Percentiles rank a stretch among this genome's conserved stretches.
Conservation (phyloP, 495 filamentous ascomycete genomes). For the Polyplosphaeria fusca region DNA sequence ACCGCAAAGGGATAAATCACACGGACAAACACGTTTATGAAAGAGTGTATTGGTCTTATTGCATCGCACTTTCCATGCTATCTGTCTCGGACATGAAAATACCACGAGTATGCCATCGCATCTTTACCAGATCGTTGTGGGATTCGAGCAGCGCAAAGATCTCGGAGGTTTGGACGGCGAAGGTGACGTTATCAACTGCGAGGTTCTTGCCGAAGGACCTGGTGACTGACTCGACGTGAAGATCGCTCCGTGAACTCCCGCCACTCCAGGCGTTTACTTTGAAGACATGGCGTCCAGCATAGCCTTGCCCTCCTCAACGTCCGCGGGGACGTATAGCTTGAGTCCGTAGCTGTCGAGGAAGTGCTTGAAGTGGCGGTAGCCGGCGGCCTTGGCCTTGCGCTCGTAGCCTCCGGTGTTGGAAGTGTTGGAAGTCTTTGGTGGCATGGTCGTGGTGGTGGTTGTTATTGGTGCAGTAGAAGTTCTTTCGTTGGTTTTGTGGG, state of each 20-base stretch:
- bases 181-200: conserved; percentile 77
- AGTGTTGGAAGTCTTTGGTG: too few species aligned
- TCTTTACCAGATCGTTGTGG: conserved; percentile 86
- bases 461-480: too few species aligned
- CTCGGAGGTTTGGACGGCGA: conserved; percentile 70
- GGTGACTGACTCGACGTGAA: conserved; percentile 70
- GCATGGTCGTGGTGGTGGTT: too few species aligned
- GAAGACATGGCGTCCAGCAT: conserved; percentile 4
- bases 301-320: conserved; percentile 14
- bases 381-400: neutral
- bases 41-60: too few species aligned
- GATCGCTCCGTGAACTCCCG: too few species aligned
- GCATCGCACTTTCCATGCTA: too few species aligned
- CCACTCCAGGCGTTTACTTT: too few species aligned
- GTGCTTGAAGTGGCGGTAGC: conserved; percentile 10
- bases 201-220: conserved; percentile 67
- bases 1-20: too few species aligned
- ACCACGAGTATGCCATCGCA: too few species aligned
- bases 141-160: conserved; percentile 83
- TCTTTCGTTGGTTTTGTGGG: too few species aligned
- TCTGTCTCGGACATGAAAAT: too few species aligned
- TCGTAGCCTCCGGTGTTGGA: neutral
- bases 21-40: too few species aligned
- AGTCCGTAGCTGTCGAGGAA: conserved; percentile 7
- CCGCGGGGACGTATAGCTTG: neutral